Conservation (phyloP, 2,329 filamentous ascomycete species). For the Blastomyces gilchristii region DNA sequence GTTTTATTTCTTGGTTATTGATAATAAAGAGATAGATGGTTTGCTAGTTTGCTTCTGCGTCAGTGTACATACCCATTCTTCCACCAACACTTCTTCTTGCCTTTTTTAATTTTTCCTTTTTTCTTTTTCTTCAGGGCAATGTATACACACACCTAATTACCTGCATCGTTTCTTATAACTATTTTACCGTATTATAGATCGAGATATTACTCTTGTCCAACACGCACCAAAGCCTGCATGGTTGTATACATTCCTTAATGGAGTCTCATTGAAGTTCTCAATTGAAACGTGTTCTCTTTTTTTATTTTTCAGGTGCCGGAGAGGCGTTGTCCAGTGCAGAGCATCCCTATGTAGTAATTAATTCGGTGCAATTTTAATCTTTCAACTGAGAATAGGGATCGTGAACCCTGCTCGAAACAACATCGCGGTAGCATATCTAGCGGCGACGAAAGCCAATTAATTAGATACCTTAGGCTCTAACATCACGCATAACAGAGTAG, state of each 20-base stretch:
- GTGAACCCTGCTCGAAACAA: too few relatives aligned
- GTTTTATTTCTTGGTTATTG: background rate
- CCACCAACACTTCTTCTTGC: background rate
- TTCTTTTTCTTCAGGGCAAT: background rate
- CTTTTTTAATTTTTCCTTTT: background rate
- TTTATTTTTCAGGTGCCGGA: too few relatives aligned
- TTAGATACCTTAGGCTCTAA: too few relatives aligned
- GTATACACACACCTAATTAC: too few relatives aligned
- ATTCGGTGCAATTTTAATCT: too few relatives aligned
- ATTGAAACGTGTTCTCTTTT: background rate
- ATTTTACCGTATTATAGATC: background rate
- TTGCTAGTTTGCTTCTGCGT: background rate
- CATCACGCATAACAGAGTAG: too few relatives aligned
- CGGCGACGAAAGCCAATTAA: too few relatives aligned
- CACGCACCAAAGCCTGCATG: background rate
- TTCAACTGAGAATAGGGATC: too few relatives aligned
- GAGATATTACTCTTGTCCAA: background rate
- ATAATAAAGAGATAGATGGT: background rate
- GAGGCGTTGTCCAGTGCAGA: too few relatives aligned
- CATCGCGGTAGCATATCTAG: too few relatives aligned
- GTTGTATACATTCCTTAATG: too few relatives aligned
- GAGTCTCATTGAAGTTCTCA: background rate
- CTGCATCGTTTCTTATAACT: background rate
- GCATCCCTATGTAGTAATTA: too few relatives aligned
- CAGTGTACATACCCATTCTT: background rate